A percentile compares a stretch with the other conserved stretches of the same genome.
These are phyloP conservation scores for Solanum chiquidenum DNA, from an alignment of 257 asterid species.

Conservation along the genomic window DNA sequence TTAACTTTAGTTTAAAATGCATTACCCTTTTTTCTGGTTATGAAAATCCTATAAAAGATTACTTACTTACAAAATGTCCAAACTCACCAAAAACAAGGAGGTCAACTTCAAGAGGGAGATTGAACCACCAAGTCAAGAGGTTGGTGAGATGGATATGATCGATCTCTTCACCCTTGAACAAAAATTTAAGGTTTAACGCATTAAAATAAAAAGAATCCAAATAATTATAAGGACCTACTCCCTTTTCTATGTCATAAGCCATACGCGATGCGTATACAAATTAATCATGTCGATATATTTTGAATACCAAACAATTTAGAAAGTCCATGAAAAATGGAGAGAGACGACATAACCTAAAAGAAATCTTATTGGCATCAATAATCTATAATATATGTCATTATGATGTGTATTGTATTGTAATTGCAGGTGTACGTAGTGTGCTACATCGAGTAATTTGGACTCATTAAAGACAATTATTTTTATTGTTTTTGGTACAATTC, in stretches of 20 bases:
- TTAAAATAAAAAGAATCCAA: not conserved
- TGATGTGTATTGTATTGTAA: not conserved
- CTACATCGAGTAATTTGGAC: not conserved
- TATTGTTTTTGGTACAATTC: not conserved
- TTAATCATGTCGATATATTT: not conserved
- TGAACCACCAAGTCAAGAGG: not conserved
- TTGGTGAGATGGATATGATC: not conserved
- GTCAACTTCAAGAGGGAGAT: not conserved
- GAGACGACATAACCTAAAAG: not conserved
- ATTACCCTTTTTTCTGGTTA: not conserved
- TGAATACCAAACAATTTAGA: not conserved
- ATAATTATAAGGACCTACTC: not conserved
- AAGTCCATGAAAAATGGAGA: not conserved
- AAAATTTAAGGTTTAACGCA: not conserved
- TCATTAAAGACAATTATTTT: not conserved
- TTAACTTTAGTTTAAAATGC: not conserved
- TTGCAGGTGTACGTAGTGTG: not conserved
- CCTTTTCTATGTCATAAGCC: too few species aligned
- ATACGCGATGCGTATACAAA: not conserved
- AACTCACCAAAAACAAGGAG: not conserved
- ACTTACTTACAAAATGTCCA: not conserved
- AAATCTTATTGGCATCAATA: not conserved
- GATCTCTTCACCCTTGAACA: not conserved
- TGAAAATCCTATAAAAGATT: not conserved
- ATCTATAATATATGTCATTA: not conserved